These are phyloP conservation scores for Silene noctiflora DNA, from an alignment of 179 eudicot species.

Conservation along the genomic window DNA sequence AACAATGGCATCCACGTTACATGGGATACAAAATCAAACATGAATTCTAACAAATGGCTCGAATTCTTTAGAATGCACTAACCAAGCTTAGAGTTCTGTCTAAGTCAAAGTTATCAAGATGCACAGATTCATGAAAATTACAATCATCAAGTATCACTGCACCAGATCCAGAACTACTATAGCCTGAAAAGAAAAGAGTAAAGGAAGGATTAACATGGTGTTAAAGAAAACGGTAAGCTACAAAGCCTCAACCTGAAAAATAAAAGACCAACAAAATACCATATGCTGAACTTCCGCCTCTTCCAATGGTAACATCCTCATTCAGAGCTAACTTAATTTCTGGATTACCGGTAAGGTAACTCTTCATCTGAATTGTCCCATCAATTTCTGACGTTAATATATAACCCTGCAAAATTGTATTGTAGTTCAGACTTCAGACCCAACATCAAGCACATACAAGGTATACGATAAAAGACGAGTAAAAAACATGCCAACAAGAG, in stretches of 20 bases:
- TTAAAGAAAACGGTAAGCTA: not conserved
- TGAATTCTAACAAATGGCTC: not conserved
- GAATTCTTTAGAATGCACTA: slow-evolving; percentile 30
- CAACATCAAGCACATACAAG: not conserved
- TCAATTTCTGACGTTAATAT: slow-evolving; percentile 97
- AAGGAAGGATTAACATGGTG: slow-evolving; percentile 13
- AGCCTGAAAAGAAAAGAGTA: slow-evolving; percentile 36
- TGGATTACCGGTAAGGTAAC: slow-evolving; percentile 91
- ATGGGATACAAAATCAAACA: slow-evolving; percentile 3
- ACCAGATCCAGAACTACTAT: slow-evolving; percentile 77
- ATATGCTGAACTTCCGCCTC: slow-evolving; percentile 65
- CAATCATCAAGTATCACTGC: slow-evolving; percentile 88
- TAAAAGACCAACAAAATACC: slow-evolving; percentile 42
- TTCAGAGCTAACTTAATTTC: slow-evolving; percentile 88
- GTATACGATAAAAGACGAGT: not conserved
- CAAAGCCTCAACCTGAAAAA: not conserved
- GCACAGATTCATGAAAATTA: slow-evolving; percentile 94
- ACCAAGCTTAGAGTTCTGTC: slow-evolving; percentile 84
- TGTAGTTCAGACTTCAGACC: not conserved
- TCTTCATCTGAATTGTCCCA: slow-evolving; percentile 97
- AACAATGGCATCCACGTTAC: slow-evolving; percentile 1
- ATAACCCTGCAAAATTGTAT: slow-evolving; percentile 60
- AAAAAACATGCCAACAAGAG: slow-evolving; percentile 1
- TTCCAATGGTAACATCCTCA: slow-evolving; percentile 79
- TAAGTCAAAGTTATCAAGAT: slow-evolving; percentile 83